Conservation (phyloP, 2,329 filamentous ascomycete genomes). For the Penicillium sumatraense region DNA sequence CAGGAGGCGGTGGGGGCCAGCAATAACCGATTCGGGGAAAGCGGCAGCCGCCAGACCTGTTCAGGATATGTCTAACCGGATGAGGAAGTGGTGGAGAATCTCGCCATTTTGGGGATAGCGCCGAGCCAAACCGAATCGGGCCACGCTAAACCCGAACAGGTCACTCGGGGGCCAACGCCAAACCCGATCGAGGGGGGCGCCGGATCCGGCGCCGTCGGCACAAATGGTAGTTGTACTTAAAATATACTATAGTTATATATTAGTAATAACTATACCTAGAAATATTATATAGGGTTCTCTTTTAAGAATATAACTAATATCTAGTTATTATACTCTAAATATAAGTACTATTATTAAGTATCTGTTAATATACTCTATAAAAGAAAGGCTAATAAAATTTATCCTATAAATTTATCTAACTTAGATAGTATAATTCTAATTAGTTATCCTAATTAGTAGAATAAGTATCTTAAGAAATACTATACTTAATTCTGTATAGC, state of each 20-base stretch:
- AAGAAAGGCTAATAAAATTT: neutral
- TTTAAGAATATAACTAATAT: neutral
- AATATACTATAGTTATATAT: neutral
- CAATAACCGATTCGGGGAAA: neutral
- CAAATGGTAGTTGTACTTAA: neutral
- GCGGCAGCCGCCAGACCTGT: neutral
- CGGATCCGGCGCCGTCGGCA: neutral
- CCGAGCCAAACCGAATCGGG: neutral
- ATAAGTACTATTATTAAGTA: neutral
- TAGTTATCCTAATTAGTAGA: neutral
- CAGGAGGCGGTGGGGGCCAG: neutral
- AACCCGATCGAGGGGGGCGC: conserved; percentile 1
- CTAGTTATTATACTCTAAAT: neutral
- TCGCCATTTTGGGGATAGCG: neutral
- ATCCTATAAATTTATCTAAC: neutral
- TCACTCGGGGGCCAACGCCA: neutral
- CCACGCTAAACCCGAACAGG: neutral
- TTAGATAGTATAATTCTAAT: neutral
- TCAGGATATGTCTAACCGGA: neutral
- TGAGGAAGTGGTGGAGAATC: neutral
- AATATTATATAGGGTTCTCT: neutral
- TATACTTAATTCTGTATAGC: neutral
- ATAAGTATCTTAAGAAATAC: neutral
- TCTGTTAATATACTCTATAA: too few relatives aligned
- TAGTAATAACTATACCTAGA: neutral